Percentiles rank a stretch among this genome's conserved stretches.
Evolutionary conservation across 305 asterid species (phyloP).

Genomic region (Petunia hybrid): DNA sequence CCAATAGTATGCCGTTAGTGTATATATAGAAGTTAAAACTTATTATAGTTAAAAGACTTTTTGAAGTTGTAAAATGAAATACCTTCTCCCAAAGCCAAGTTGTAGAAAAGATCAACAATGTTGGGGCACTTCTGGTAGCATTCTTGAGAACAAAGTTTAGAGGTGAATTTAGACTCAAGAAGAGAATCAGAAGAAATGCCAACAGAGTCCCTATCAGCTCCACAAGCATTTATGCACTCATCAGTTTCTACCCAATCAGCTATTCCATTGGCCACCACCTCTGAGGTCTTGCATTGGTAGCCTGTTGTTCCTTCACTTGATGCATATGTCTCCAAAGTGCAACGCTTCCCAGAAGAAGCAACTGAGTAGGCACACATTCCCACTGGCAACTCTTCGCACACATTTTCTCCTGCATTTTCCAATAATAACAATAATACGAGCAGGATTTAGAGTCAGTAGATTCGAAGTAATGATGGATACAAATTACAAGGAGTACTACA

Average conservation of each 20-base stretch:
- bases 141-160: slow-evolving; percentile 54
- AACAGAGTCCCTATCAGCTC: slow-evolving; percentile 51
- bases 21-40: background rate
- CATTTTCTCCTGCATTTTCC: slow-evolving; percentile 46
- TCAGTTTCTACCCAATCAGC: slow-evolving; percentile 56
- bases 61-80: background rate
- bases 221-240: slow-evolving; percentile 61
- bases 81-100: slow-evolving; percentile 72
- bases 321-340: slow-evolving; percentile 55
- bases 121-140: slow-evolving; percentile 67
- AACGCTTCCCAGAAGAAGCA: slow-evolving; percentile 56
- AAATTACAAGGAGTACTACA: too few relatives aligned
- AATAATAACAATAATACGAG: background rate
- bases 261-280: slow-evolving; percentile 40
- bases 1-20: background rate
- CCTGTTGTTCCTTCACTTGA: slow-evolving; percentile 34
- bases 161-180: slow-evolving; percentile 43
- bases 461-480: background rate
- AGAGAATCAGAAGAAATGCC: slow-evolving; percentile 72
- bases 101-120: slow-evolving; percentile 61
- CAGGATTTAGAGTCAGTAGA: background rate
- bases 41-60: background rate
- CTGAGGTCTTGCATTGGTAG: slow-evolving; percentile 64
- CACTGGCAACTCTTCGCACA: slow-evolving; percentile 55
- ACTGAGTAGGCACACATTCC: slow-evolving; percentile 60